These are phyloP conservation scores for Hevea brasiliensis DNA, from an alignment of 345 rosid genomes.

Conservation along the genomic window DNA sequence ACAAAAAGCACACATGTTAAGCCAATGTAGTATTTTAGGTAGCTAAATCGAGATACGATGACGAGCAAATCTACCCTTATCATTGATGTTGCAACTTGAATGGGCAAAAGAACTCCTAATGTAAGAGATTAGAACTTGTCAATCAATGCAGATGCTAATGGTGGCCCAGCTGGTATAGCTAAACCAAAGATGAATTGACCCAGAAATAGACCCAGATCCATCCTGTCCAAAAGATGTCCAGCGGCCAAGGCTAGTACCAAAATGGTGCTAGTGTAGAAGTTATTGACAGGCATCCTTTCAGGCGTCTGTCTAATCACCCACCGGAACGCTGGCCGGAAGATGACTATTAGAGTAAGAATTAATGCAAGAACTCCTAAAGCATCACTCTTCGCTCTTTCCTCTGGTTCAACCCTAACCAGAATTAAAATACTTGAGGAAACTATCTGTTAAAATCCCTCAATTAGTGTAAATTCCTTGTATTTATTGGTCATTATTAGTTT, in stretches of 20 bases:
- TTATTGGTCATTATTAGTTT: too few relatives aligned
- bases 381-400: too few relatives aligned
- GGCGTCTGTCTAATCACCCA: conserved; percentile 40
- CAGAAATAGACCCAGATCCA: conserved; percentile 5
- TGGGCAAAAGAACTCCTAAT: conserved; percentile 33
- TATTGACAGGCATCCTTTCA: conserved; percentile 30
- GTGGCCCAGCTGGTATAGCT: conserved; percentile 45
- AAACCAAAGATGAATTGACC: conserved; percentile 42
- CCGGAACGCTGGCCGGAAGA: conserved; percentile 37
- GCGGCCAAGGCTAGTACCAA: conserved; percentile 12
- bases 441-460: too few relatives aligned
- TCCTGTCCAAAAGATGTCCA: background rate
- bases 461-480: too few relatives aligned
- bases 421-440: too few relatives aligned
- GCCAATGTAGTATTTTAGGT: too few relatives aligned
- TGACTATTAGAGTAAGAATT: background rate
- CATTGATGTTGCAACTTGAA: conserved; percentile 20
- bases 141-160: conserved; percentile 40
- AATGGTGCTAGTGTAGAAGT: conserved; percentile 14
- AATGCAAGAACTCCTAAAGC: too few relatives aligned
- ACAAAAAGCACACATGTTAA: too few relatives aligned
- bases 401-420: too few relatives aligned
- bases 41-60: background rate
- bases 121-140: conserved; percentile 34
- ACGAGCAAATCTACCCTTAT: conserved; percentile 25